Conservation (phyloP, 2,329 filamentous ascomycete genomes). For the Cryoendolithus antarcticus region DNA sequence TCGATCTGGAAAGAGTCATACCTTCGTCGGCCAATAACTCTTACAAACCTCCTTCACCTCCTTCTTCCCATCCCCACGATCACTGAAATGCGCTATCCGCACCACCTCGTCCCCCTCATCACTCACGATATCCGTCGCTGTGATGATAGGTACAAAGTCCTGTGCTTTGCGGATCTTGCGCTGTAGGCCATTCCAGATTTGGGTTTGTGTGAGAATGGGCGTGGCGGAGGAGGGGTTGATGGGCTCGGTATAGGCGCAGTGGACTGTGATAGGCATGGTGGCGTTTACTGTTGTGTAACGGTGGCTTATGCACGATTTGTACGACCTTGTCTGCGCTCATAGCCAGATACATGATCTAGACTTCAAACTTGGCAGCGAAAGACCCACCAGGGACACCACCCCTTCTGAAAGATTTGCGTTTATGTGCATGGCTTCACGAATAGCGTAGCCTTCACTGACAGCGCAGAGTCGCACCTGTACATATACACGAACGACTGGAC, state of each 20-base stretch:
- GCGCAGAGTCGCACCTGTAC: too few species aligned
- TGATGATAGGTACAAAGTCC: constrained; percentile 35
- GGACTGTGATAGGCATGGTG: constrained; percentile 10
- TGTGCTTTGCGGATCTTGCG: constrained; percentile 34
- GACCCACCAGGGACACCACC: too few species aligned
- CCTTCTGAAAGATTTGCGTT: too few species aligned
- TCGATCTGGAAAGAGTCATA: too few species aligned
- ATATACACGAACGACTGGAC: too few species aligned
- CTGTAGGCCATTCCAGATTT: constrained; percentile 33
- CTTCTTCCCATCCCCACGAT: constrained; percentile 14
- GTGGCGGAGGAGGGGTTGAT: constrained; percentile 31
- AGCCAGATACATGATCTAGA: too few species aligned
- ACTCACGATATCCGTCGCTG: constrained; percentile 27
- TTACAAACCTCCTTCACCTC: constrained; percentile 28
- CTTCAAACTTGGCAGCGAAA: too few species aligned
- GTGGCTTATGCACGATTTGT: too few species aligned
- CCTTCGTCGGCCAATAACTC: constrained; percentile 29
- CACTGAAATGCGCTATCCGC: constrained; percentile 29
- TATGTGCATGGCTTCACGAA: too few species aligned
- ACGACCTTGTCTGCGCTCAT: too few species aligned
- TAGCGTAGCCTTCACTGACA: too few species aligned
- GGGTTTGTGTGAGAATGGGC: constrained; percentile 25
- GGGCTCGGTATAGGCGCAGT: constrained; percentile 30
- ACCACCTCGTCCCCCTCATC: constrained; percentile 24
- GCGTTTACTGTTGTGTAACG: too few species aligned